phyloP scores from a whole-genome alignment of 2,329 filamentous ascomycete genomes.

The Colletotrichum cordylinicola region DNA sequence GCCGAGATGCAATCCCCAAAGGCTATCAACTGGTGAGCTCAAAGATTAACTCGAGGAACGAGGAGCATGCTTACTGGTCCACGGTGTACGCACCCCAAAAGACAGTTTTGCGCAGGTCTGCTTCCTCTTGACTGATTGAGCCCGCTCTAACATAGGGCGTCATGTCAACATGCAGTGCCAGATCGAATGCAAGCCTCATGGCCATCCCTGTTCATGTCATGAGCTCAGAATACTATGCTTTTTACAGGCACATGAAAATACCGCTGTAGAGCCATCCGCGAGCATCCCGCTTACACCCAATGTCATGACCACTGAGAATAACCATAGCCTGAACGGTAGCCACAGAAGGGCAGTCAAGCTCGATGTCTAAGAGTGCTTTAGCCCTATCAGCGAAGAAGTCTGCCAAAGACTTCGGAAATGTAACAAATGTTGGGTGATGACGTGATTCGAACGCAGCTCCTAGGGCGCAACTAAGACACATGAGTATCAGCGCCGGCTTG shows the following conservation, averaged over 20 bases:
- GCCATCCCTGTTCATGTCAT: constrained; percentile 34
- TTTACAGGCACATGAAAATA: not conserved
- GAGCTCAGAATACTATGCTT: not conserved
- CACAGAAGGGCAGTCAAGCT: not conserved
- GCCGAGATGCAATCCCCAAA: constrained; percentile 29
- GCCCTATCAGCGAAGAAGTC: not conserved
- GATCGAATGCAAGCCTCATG: constrained; percentile 28
- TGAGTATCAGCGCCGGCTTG: not conserved
- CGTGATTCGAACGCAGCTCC: constrained; percentile 46
- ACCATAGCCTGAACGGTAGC: not conserved
- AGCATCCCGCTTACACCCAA: not conserved
- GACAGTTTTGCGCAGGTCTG: constrained; percentile 28
- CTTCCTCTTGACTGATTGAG: constrained; percentile 27
- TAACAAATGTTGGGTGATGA: constrained; percentile 28
- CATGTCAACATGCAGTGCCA: constrained; percentile 29
- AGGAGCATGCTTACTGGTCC: constrained; percentile 27
- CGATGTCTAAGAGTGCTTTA: not conserved
- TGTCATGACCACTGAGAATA: not conserved
- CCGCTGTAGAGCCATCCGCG: not conserved
- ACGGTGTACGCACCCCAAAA: constrained; percentile 35
- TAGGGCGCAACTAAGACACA: constrained; percentile 38
- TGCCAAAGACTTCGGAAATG: constrained; percentile 35
- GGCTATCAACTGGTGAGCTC: constrained; percentile 5
- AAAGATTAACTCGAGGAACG: not conserved
- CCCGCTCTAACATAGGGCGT: constrained; percentile 26